Evolutionary conservation across 2,329 filamentous ascomycete genomes (phyloP).

Genomic region (Aspergillus sp.): DNA sequence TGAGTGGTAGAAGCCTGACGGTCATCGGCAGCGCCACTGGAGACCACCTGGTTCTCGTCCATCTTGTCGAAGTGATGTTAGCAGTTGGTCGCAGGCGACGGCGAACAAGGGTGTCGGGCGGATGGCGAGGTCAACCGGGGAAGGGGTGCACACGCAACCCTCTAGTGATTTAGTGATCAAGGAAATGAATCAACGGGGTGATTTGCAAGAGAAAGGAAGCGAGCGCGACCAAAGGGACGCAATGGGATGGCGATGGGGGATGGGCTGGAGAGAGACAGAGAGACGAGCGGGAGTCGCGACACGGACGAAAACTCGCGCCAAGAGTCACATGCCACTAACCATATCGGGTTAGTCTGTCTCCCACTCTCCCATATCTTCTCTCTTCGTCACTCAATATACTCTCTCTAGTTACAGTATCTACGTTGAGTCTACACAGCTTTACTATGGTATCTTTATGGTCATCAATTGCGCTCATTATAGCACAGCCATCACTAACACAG

Average conservation of each 20-base stretch:
- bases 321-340: slow-evolving; percentile 13
- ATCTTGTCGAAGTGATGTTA: slow-evolving; percentile 29
- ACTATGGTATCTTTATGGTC: background rate
- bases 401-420: no score
- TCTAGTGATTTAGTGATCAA: slow-evolving; percentile 1
- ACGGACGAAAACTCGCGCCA: slow-evolving; percentile 37
- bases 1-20: slow-evolving; percentile 26
- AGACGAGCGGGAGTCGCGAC: slow-evolving; percentile 24
- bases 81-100: slow-evolving; percentile 29
- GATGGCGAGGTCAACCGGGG: slow-evolving; percentile 11
- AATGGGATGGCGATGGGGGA: slow-evolving; percentile 21
- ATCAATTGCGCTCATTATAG: background rate
- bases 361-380: no score
- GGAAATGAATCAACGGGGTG: slow-evolving; percentile 1
- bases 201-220: slow-evolving; percentile 6
- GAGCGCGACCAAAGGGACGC: slow-evolving; percentile 9
- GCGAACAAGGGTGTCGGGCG: slow-evolving; percentile 26
- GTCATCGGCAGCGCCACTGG: slow-evolving; percentile 28
- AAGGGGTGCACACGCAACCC: slow-evolving; percentile 12
- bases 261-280: slow-evolving; percentile 14
- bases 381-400: no score
- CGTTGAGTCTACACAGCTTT: no score
- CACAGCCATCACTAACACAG: no score
- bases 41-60: slow-evolving; percentile 35
- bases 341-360: no score